A percentile compares a stretch with the other conserved stretches of the same genome.
These are phyloP conservation scores for Claviceps paspali DNA, from an alignment of 2,329 filamentous ascomycete genomes.

Conservation along the genomic window DNA sequence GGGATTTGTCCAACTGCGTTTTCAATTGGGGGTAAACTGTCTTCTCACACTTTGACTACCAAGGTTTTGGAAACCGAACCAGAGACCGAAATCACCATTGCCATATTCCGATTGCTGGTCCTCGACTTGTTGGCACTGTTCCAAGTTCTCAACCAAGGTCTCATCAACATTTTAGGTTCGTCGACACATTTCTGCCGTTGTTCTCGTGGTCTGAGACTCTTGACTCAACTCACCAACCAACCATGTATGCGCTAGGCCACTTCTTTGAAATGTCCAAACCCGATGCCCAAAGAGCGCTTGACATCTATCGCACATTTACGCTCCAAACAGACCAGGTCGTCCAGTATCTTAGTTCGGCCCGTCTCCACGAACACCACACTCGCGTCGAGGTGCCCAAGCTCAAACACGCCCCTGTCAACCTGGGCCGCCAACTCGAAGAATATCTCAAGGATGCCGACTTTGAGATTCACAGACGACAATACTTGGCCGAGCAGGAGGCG, in stretches of 20 bases:
- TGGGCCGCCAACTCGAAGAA: constrained; percentile 81
- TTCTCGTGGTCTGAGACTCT: neutral
- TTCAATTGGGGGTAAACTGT: too few species aligned
- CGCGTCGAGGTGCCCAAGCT: constrained; percentile 89
- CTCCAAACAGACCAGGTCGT: constrained; percentile 88
- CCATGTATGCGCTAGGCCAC: constrained; percentile 46
- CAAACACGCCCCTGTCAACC: constrained; percentile 88
- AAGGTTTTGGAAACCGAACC: constrained; percentile 76
- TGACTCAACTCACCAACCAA: constrained; percentile 3
- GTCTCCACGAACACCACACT: constrained; percentile 84
- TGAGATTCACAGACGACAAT: constrained; percentile 82
- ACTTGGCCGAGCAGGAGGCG: constrained; percentile 72
- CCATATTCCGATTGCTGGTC: constrained; percentile 81
- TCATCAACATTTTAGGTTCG: constrained; percentile 89
- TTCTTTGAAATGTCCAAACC: constrained; percentile 97
- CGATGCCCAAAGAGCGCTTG: constrained; percentile 81
- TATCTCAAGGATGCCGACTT: constrained; percentile 93
- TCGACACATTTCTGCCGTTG: constrained; percentile 3
- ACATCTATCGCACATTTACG: constrained; percentile 84
- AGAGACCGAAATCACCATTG: constrained; percentile 93
- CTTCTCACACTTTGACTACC: neutral
- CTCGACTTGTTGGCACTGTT: constrained; percentile 81
- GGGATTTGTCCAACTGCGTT: too few species aligned
- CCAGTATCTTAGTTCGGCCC: constrained; percentile 71
- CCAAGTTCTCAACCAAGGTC: constrained; percentile 88